Evolutionary conservation across 345 rosid species (phyloP).

Genomic region (Raphanus sativus): DNA sequence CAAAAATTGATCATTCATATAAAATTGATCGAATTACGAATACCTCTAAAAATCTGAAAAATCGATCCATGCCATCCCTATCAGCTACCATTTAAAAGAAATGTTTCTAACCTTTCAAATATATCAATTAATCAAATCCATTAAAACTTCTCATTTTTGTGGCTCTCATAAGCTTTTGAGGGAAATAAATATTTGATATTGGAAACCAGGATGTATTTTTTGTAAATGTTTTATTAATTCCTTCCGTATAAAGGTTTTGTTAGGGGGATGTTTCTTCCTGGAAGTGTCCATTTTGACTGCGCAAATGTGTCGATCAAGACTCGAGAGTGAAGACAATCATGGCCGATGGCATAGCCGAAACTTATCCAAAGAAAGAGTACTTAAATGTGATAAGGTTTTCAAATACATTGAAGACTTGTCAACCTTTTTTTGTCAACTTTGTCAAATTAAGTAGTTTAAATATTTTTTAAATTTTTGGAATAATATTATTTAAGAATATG

Average conservation of each 20-base stretch:
- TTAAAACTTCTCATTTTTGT: background rate
- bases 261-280: background rate
- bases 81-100: background rate
- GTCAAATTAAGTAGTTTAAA: background rate
- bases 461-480: background rate
- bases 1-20: too few species aligned
- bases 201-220: background rate
- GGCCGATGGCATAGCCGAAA: conserved; percentile 1
- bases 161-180: background rate
- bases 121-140: background rate
- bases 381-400: background rate
- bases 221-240: background rate
- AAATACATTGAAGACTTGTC: background rate
- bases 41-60: too few species aligned
- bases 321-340: conserved; percentile 5
- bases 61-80: too few species aligned
- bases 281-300: conserved; percentile 16
- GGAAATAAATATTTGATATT: background rate
- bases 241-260: background rate
- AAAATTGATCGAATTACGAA: too few species aligned
- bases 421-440: too few species aligned
- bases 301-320: background rate
- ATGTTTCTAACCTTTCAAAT: background rate
- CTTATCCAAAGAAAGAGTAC: background rate
- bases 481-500: background rate